These are phyloP conservation scores for Blumeria graminis DNA, from an alignment of 2,329 filamentous ascomycete species.

Conservation along the genomic window DNA sequence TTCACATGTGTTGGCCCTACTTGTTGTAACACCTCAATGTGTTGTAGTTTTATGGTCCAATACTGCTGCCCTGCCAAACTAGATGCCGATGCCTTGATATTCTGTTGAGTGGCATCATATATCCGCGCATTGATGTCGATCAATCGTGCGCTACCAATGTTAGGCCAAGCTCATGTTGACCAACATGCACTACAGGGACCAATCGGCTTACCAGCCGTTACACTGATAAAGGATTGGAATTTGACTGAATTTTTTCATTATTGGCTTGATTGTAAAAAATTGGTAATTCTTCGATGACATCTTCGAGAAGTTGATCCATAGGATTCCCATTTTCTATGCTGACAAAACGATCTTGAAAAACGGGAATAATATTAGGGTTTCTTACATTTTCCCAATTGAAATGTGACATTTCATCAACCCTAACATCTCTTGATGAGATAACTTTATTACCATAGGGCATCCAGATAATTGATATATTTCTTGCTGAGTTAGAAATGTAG, in stretches of 20 bases:
- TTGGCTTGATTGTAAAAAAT: neutral
- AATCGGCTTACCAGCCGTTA: too few relatives aligned
- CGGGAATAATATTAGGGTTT: neutral
- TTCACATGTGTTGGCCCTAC: too few relatives aligned
- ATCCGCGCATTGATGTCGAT: too few relatives aligned
- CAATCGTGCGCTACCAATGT: too few relatives aligned
- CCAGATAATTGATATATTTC: neutral
- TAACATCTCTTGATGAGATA: neutral
- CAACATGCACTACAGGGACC: too few relatives aligned
- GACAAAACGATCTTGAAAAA: neutral
- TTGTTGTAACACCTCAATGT: too few relatives aligned
- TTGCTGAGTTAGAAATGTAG: neutral
- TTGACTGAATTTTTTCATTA: neutral
- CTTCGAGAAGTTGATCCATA: neutral
- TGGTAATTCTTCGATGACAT: neutral
- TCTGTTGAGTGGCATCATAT: too few relatives aligned
- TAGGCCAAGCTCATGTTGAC: too few relatives aligned
- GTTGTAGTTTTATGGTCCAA: too few relatives aligned
- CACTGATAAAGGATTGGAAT: neutral
- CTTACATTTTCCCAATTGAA: neutral
- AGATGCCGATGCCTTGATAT: too few relatives aligned
- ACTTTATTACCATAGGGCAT: neutral
- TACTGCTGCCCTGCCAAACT: too few relatives aligned
- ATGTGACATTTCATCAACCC: neutral
- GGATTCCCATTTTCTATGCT: neutral